Evolutionary conservation across 2,329 filamentous ascomycete species (phyloP), one percentile per base, ranked within the genome.

Genomic region (Trichoderma polysporum): DNA sequence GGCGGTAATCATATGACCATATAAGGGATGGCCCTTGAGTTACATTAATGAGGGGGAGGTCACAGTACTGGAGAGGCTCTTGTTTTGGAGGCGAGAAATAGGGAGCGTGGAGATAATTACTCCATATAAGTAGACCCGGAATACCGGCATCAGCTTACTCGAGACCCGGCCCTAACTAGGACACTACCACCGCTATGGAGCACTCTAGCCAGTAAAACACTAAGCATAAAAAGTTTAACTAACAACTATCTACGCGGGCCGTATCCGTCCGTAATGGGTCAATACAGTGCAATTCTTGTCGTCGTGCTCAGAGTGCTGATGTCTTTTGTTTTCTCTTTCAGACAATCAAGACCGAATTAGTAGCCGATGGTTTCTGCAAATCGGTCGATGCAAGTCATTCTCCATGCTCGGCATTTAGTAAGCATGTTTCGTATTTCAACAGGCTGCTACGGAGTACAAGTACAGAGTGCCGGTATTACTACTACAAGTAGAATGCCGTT

Each of bases 71-170:
- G 47, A 31, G 29, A 37, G 19, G 47, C 22, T 37, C 45, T 31
- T 37, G 10, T 58, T 17, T n/a, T 15, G 13, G 58, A 25, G 31
- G 41, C 58, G 45, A 27, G 22, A 10, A 50, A 31, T 10, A 52
- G 22, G 41, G 17, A 29, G 45, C 47, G 31, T 52, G 45, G 58
- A 15, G 45, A 61, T 61, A 9, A 45, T 45, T 39, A 9, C 37
- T 17, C 47, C n/a, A 17, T 39, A 15, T 19, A 15, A 29, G 17
- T 27, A 35, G 13, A 17, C 22, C 6, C 25, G 41, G 58, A 49
- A 50, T 27, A 61, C 58, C 50, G 19, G 33, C 58, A 61, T 61
- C 47, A 61, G 58, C 58, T 61, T 61, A 49, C 58, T 17, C 58
- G 47, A 61, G 22, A 61, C 10, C 58, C 58, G 47, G 58, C 3